Evolutionary conservation across 495 filamentous ascomycete species (phyloP), one percentile per base, ranked within the genome.

Genomic region (Penicillium argentinense): DNA sequence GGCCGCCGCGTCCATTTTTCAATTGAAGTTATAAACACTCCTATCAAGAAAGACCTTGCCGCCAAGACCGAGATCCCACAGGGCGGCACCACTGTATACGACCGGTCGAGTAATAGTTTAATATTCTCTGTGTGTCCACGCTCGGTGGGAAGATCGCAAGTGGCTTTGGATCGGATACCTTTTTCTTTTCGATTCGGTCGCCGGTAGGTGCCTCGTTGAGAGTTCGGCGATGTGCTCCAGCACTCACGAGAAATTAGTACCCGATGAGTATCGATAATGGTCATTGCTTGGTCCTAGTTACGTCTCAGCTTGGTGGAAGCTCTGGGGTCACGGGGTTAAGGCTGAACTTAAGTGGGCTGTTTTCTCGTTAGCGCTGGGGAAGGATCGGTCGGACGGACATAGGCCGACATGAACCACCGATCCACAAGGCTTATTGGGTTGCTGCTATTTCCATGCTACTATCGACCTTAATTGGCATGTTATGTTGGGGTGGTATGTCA

Each of bases 21-120:
- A 36, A 36, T 36, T 18, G 33, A 36, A 36, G 33, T 36, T 36
- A 36, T 36, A 36, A 36, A 36, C 16, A n/a, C 14, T n/a, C 33
- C 33, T 19, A 21, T 36, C 16, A 36, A 36, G 9, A 21, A 36
- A 21, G 30, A 33, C 8, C 0, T 33, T 13, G 7, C 33, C 32
- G 16, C 33, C 14, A 18, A 36, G 11, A 36, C 3, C 33, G 17
- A 8, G 9, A 36, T 36, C 18, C 16, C 33, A 14, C 18, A 18
- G 18, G 16, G 21, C 9, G 33, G 33, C 8, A 12, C 21, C 33
- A 36, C 33, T 18, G 33, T 36, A 36, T 36, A 36, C 33, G 33
- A 36, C 17, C 33, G 33, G 9, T 21, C 33, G 33, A 36, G 33
- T 36, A 36, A 36, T 36, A 36, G 33, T 21, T 21, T 36, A 18